Evolutionary conservation across 148 eudicot genomes (phyloP).

Genomic region (Rhododendron ferrugineum): DNA sequence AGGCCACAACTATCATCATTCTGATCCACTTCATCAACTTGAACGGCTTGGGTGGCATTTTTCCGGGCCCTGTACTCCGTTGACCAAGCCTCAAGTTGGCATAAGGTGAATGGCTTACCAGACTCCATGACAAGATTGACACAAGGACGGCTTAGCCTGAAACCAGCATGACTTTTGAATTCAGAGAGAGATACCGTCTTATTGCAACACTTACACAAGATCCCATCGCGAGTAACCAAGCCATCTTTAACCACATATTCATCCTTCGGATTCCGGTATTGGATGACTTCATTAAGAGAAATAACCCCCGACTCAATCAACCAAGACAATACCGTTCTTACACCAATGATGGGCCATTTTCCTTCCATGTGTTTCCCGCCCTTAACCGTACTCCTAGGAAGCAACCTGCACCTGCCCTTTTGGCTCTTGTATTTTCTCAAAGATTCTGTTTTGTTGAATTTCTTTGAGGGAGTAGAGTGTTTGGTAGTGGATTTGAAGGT

Average conservation of each 20-base stretch:
- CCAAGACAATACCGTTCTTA: slow-evolving; percentile 79
- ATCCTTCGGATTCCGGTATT: slow-evolving; percentile 56
- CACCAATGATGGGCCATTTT: slow-evolving; percentile 43
- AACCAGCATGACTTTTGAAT: slow-evolving; percentile 81
- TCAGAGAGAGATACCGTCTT: slow-evolving; percentile 55
- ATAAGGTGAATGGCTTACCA: slow-evolving; percentile 65
- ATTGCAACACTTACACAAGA: slow-evolving; percentile 71
- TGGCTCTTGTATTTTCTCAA: slow-evolving; percentile 53
- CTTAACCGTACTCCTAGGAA: slow-evolving; percentile 55
- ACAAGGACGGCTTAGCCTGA: slow-evolving; percentile 50
- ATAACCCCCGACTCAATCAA: slow-evolving; percentile 54
- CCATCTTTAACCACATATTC: slow-evolving; percentile 74
- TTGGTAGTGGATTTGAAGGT: slow-evolving; percentile 28
- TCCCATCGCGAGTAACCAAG: slow-evolving; percentile 60
- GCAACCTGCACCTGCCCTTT: slow-evolving; percentile 82
- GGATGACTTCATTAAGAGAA: slow-evolving; percentile 57
- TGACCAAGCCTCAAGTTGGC: slow-evolving; percentile 98
- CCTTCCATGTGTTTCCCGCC: slow-evolving; percentile 51
- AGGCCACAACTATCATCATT: slow-evolving; percentile 95
- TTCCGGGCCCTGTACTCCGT: slow-evolving; percentile 76
- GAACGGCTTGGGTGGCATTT: slow-evolving; percentile 36
- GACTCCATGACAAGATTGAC: slow-evolving; percentile 81
- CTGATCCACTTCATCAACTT: slow-evolving; percentile 57
- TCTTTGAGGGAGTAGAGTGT: slow-evolving; percentile 17
- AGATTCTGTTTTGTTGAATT: slow-evolving; percentile 32